Conservation (phyloP, 768 basidiomycete genomes). For the Candolleomyces efflorescens region DNA sequence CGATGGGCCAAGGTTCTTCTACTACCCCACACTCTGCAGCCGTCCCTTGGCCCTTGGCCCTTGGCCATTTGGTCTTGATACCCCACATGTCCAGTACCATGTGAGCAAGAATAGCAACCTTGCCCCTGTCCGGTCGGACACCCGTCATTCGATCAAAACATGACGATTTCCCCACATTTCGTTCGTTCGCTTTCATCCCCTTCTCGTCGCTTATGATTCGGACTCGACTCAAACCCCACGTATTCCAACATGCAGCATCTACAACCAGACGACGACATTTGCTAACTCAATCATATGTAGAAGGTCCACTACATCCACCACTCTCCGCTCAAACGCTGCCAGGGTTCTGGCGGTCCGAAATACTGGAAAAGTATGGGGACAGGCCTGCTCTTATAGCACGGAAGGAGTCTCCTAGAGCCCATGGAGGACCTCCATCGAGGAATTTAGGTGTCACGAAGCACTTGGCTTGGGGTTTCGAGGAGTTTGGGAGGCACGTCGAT, state of each 20-base stretch:
- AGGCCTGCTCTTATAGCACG: slow-evolving; percentile 64
- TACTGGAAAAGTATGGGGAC: slow-evolving; percentile 44
- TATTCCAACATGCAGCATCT: neutral
- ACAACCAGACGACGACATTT: slow-evolving; percentile 11
- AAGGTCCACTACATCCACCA: slow-evolving; percentile 54
- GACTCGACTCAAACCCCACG: too few relatives aligned
- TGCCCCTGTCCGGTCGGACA: too few relatives aligned
- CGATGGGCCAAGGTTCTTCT: too few relatives aligned
- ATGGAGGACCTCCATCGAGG: slow-evolving; percentile 55
- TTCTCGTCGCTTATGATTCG: too few relatives aligned
- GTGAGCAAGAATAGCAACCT: too few relatives aligned
- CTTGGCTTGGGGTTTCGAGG: slow-evolving; percentile 70
- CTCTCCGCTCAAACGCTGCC: slow-evolving; percentile 53
- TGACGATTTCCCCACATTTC: too few relatives aligned
- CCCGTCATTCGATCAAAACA: too few relatives aligned
- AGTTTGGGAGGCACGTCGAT: slow-evolving; percentile 62
- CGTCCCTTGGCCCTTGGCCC: too few relatives aligned
- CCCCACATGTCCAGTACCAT: too few relatives aligned
- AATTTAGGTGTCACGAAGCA: slow-evolving; percentile 47
- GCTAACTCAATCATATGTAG: slow-evolving; percentile 48
- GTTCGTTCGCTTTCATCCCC: too few relatives aligned
- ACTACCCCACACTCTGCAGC: too few relatives aligned
- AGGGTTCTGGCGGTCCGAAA: slow-evolving; percentile 54
- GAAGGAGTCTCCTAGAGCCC: slow-evolving; percentile 50
- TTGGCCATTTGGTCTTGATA: too few relatives aligned